phyloP scores from a whole-genome alignment of 305 asterid species.

The Nicotiana rustica region DNA sequence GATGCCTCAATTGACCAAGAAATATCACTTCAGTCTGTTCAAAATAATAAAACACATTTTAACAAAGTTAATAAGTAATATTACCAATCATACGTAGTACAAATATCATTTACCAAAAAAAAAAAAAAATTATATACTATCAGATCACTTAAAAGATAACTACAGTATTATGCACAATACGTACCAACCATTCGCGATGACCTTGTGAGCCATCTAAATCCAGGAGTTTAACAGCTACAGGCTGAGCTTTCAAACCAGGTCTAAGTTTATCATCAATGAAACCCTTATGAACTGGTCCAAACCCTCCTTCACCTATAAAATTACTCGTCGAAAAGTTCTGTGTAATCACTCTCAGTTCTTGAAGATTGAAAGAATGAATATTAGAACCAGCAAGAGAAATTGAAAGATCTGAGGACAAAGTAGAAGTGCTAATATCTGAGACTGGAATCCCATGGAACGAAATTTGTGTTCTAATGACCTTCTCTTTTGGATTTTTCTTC shows the following conservation, averaged over 20 bases:
- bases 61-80: background rate
- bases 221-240: slow-evolving; percentile 89
- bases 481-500: slow-evolving; percentile 39
- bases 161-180: background rate
- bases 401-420: slow-evolving; percentile 75
- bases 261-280: slow-evolving; percentile 82
- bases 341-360: slow-evolving; percentile 79
- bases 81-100: background rate
- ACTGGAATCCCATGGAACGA: slow-evolving; percentile 65
- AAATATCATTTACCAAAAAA: too few relatives aligned
- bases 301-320: slow-evolving; percentile 91
- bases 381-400: slow-evolving; percentile 80
- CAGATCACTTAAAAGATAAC: background rate
- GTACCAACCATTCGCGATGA: slow-evolving; percentile 94
- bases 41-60: background rate
- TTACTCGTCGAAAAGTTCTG: slow-evolving; percentile 75
- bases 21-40: slow-evolving; percentile 83
- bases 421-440: slow-evolving; percentile 66
- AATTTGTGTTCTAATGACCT: slow-evolving; percentile 38
- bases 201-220: slow-evolving; percentile 93
- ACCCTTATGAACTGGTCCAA: slow-evolving; percentile 96
- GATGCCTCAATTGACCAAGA: slow-evolving; percentile 87
- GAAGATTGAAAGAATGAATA: slow-evolving; percentile 68
- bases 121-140: too few relatives aligned
- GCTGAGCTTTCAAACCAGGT: slow-evolving; percentile 88